phyloP scores from a whole-genome alignment of 129 eudicot genomes.

The Oenanthe sinensis region DNA sequence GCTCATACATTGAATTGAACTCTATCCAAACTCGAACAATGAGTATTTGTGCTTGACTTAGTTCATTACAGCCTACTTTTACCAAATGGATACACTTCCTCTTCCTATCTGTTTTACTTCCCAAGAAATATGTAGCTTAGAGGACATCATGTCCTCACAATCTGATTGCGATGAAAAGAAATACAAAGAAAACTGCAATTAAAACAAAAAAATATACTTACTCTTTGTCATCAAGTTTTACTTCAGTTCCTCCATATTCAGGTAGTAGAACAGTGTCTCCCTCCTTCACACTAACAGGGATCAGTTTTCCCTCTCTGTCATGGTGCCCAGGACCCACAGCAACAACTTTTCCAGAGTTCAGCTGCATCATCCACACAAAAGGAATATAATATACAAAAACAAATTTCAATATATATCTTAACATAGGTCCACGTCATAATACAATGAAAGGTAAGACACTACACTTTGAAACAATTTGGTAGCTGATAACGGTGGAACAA shows the following conservation, averaged over 20 bases:
- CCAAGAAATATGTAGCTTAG: neutral
- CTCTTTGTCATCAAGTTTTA: constrained; percentile 66
- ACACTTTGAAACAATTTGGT: neutral
- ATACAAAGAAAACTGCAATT: neutral
- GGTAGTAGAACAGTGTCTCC: constrained; percentile 68
- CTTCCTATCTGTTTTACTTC: neutral
- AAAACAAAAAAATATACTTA: constrained; percentile 21
- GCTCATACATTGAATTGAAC: neutral
- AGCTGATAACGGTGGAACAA: neutral
- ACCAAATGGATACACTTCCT: neutral
- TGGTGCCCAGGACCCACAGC: constrained; percentile 70
- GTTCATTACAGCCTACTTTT: neutral
- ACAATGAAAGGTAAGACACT: neutral
- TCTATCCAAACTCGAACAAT: neutral
- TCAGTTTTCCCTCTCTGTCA: constrained; percentile 37
- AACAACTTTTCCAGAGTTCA: constrained; percentile 73
- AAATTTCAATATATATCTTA: neutral
- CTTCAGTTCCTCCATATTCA: constrained; percentile 69
- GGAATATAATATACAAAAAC: neutral
- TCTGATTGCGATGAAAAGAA: neutral
- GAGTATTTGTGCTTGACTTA: neutral
- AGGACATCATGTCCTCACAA: neutral
- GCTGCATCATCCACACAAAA: constrained; percentile 21
- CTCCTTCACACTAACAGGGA: constrained; percentile 60
- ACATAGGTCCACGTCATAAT: neutral